Evolutionary conservation across 495 filamentous ascomycete genomes (phyloP).

Genomic region (Neurospora sp.): DNA sequence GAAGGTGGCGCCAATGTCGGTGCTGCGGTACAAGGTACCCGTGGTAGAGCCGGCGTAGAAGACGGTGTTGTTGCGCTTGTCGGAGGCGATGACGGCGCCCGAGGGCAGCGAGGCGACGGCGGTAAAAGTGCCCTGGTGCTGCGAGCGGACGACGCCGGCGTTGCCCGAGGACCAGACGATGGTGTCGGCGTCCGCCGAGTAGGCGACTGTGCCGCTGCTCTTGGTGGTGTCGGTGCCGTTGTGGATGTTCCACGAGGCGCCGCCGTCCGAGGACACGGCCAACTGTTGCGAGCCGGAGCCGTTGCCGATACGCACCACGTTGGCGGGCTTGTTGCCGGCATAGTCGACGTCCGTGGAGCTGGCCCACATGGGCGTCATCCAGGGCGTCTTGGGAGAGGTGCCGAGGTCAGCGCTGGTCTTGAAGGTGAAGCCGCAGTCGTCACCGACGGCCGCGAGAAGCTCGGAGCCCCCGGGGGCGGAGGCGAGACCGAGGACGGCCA

Average conservation of each 20-base stretch:
- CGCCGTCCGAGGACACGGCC: constrained; percentile 34
- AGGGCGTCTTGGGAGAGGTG: constrained; percentile 36
- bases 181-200: constrained; percentile 42
- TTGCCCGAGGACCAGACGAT: constrained; percentile 38
- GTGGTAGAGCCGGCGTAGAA: constrained; percentile 42
- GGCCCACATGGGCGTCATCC: constrained; percentile 41
- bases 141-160: constrained; percentile 32
- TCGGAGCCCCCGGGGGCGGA: constrained; percentile 43
- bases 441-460: constrained; percentile 47
- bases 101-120: constrained; percentile 34
- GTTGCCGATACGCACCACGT: constrained; percentile 47
- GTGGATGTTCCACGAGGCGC: constrained; percentile 37
- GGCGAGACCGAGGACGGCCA: constrained; percentile 40
- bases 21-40: constrained; percentile 35
- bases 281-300: constrained; percentile 29
- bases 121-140: constrained; percentile 31
- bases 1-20: constrained; percentile 36
- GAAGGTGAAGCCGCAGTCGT: constrained; percentile 47
- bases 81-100: constrained; percentile 37
- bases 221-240: constrained; percentile 31
- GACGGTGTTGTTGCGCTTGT: constrained; percentile 40
- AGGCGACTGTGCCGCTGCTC: constrained; percentile 38
- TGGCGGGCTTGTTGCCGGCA: constrained; percentile 42
- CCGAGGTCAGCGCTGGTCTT: constrained; percentile 30
- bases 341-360: constrained; percentile 44